Evolutionary conservation across 1,139 yeast genomes (phyloP), one percentile per base, ranked within the genome.

Genomic region (Arxiozyma telluris): DNA sequence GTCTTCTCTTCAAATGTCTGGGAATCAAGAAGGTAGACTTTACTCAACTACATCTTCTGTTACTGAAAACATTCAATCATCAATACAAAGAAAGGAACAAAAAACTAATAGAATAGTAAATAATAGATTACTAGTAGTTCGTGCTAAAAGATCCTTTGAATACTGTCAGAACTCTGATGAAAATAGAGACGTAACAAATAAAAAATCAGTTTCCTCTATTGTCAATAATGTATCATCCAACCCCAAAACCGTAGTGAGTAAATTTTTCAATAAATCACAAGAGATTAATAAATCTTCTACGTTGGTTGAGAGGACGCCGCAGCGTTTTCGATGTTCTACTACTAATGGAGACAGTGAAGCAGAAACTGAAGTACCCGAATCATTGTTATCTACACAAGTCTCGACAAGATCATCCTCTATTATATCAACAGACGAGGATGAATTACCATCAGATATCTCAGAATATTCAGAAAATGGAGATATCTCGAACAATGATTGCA

Each of bases 391-490:
- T 5, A 66, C 68, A 8, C 63, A 64, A 41, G 53, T 60, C 4
- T 46, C 49, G 30, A 46, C 49, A 20, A 21, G 42, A 66, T 75
- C 66, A 71, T 73, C 62, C 65, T 71, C 50, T 59, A 60, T 73
- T 73, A 20, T 75, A 74, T 50, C 34, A 48, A 57, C 44, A 18
- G 22, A 39, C 18, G 50, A 47, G 30, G 44, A 47, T 43, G 30
- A 15, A 20, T 15, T 45, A 7, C 38, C 39, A 27, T 46, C 49
- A 9, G 49, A 46, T 34, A 20, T 46, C 15, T 46, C 48, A 20
- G 48, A 46, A 12, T 30, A 41, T 21, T 58, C 56, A 43, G 53
- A 50, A 18, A 58, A 53, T 50, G 50, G 18, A 41, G 15, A 8
- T 44, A 6, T 44, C 30, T 30, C 47, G 27, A 44, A 27, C 12